phyloP scores from a whole-genome alignment of 2,329 filamentous ascomycete genomes.

The Tolypocladium ophioglossoides region DNA sequence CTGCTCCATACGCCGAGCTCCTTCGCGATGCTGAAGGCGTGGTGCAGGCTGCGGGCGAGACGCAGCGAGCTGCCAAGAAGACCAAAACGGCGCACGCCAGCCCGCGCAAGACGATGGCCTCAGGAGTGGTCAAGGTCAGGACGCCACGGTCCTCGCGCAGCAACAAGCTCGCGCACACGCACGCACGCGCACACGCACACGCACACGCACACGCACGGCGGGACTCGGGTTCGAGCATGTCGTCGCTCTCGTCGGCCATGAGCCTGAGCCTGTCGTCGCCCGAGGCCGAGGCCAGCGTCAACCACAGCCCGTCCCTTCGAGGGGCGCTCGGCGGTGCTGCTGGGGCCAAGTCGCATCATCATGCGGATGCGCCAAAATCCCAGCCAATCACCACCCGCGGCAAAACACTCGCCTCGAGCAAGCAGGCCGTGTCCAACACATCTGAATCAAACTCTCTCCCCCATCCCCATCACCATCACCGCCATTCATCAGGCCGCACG shows the following conservation, averaged over 20 bases:
- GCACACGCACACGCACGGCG: constrained; percentile 11
- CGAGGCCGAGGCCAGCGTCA: constrained; percentile 10
- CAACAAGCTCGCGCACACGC: constrained; percentile 13
- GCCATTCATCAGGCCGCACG: constrained; percentile 7
- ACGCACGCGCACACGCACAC: constrained; percentile 8
- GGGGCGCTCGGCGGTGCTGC: constrained; percentile 10
- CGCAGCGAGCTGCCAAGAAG: constrained; percentile 23
- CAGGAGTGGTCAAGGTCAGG: constrained; percentile 12
- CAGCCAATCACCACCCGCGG: constrained; percentile 24
- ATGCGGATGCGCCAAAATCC: constrained; percentile 23
- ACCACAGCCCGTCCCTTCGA: constrained; percentile 17
- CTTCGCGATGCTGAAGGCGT: constrained; percentile 21
- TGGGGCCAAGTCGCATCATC: constrained; percentile 16
- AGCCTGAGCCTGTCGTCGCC: constrained; percentile 29
- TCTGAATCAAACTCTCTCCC: constrained; percentile 25
- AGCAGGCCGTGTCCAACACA: constrained; percentile 23
- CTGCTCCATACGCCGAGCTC: constrained; percentile 39
- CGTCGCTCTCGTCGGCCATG: constrained; percentile 29
- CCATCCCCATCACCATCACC: constrained; percentile 4
- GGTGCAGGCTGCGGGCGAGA: not conserved
- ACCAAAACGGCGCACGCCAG: constrained; percentile 20
- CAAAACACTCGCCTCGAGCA: constrained; percentile 25
- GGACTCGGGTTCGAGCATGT: constrained; percentile 29
- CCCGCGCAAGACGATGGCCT: constrained; percentile 5
- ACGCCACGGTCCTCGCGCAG: constrained; percentile 19